Evolutionary conservation across 495 filamentous ascomycete genomes (phyloP).

Genomic region (Cladorrhinum samala): DNA sequence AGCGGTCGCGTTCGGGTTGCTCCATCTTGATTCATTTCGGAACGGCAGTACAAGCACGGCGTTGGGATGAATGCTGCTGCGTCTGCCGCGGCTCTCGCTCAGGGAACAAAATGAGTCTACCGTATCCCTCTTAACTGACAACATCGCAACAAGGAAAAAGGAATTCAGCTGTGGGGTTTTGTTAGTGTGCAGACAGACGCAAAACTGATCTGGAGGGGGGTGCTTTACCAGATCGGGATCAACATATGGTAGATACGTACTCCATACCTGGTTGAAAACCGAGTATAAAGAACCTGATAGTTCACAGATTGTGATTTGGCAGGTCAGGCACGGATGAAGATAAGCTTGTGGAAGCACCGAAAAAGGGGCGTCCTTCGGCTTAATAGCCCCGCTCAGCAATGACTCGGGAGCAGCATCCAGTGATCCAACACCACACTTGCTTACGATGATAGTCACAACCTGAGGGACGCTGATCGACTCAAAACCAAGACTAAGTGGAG

Average conservation of each 20-base stretch:
- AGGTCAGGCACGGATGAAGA: neutral
- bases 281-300: neutral
- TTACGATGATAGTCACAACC: neutral
- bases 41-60: conserved; percentile 7
- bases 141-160: conserved; percentile 10
- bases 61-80: conserved; percentile 11
- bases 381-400: neutral
- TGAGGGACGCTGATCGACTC: neutral
- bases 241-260: neutral
- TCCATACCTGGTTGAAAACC: neutral
- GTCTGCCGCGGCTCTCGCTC: conserved; percentile 10
- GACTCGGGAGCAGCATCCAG: conserved; percentile 6
- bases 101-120: conserved; percentile 16
- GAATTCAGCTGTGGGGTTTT: neutral
- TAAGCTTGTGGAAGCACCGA: neutral
- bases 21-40: conserved; percentile 4
- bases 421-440: neutral
- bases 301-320: neutral
- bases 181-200: neutral
- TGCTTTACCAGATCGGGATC: neutral
- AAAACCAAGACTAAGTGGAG: conserved; percentile 1
- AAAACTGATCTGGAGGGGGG: no score
- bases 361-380: neutral
- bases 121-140: conserved; percentile 12
- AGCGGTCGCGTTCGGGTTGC: conserved; percentile 11